phyloP scores from a whole-genome alignment of 1,284 basidiomycete species.

The Sporisorium sorghi region DNA sequence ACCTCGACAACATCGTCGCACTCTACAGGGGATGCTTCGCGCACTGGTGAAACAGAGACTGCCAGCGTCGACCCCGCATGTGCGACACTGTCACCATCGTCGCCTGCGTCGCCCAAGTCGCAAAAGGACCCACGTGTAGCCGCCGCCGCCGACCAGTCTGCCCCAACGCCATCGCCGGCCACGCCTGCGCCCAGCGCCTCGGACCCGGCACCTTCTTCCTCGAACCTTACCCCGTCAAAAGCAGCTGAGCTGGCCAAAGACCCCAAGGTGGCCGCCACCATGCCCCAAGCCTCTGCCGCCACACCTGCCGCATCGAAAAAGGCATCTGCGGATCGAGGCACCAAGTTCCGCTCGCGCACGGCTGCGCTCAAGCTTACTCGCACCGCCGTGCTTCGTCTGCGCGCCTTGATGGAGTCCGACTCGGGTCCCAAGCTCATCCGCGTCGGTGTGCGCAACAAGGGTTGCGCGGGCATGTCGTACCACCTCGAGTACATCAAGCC shows the following conservation, averaged over 20 bases:
- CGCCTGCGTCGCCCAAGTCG: slow-evolving; percentile 52
- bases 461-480: slow-evolving; percentile 98
- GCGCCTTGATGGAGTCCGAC: slow-evolving; percentile 77
- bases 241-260: slow-evolving; percentile 36
- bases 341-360: slow-evolving; percentile 55
- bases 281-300: slow-evolving; percentile 41
- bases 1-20: slow-evolving; percentile 5
- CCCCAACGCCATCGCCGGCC: slow-evolving; percentile 29
- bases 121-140: slow-evolving; percentile 44
- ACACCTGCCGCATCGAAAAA: slow-evolving; percentile 30
- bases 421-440: slow-evolving; percentile 88
- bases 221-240: slow-evolving; percentile 35
- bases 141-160: slow-evolving; percentile 19
- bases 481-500: slow-evolving; percentile 89
- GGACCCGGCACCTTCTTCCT: slow-evolving; percentile 22
- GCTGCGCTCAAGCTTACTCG: slow-evolving; percentile 72
- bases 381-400: slow-evolving; percentile 75
- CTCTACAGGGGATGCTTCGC: background rate
- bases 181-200: slow-evolving; percentile 39
- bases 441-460: slow-evolving; percentile 95
- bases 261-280: slow-evolving; percentile 43
- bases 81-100: slow-evolving; percentile 52
- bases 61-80: slow-evolving; percentile 50
- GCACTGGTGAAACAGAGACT: slow-evolving; percentile 11
- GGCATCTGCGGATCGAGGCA: slow-evolving; percentile 40